Percentiles rank a stretch among this genome's conserved stretches.
Evolutionary conservation across 1,284 basidiomycete species (phyloP).

Genomic region (Malassezia sp.): DNA sequence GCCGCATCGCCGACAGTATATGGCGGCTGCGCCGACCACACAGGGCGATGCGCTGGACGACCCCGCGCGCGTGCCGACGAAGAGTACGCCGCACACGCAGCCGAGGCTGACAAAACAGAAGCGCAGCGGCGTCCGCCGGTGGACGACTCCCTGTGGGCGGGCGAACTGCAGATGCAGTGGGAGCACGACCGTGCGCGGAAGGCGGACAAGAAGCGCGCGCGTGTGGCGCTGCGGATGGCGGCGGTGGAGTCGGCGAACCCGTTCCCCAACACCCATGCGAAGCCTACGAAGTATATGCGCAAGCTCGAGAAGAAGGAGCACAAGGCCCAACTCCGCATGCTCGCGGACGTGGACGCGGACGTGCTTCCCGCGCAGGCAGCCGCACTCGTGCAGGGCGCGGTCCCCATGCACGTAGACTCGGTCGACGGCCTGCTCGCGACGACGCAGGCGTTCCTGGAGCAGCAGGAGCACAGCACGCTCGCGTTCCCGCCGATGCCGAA

Average conservation of each 20-base stretch:
- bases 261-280: constrained; percentile 38
- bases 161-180: constrained; percentile 56
- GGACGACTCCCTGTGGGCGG: constrained; percentile 52
- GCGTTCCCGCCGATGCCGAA: constrained; percentile 43
- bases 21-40: no score
- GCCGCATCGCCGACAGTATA: no score
- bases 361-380: constrained; percentile 16
- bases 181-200: constrained; percentile 27
- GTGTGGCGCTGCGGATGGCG: constrained; percentile 47
- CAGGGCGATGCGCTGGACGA: background rate
- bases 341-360: constrained; percentile 16
- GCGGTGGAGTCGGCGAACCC: constrained; percentile 54
- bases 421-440: constrained; percentile 32
- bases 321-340: constrained; percentile 21
- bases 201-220: constrained; percentile 23
- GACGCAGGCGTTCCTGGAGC: constrained; percentile 30
- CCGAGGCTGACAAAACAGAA: no score
- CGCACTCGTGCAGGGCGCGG: constrained; percentile 19
- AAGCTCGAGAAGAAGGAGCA: constrained; percentile 23
- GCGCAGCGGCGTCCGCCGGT: background rate
- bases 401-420: constrained; percentile 18
- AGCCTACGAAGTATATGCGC: constrained; percentile 25
- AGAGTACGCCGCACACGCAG: no score
- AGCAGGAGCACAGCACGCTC: constrained; percentile 29
- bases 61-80: background rate